Conservation (phyloP, 228 moss, liverwort and hornwort genomes). For the Sphagnum fallax region DNA sequence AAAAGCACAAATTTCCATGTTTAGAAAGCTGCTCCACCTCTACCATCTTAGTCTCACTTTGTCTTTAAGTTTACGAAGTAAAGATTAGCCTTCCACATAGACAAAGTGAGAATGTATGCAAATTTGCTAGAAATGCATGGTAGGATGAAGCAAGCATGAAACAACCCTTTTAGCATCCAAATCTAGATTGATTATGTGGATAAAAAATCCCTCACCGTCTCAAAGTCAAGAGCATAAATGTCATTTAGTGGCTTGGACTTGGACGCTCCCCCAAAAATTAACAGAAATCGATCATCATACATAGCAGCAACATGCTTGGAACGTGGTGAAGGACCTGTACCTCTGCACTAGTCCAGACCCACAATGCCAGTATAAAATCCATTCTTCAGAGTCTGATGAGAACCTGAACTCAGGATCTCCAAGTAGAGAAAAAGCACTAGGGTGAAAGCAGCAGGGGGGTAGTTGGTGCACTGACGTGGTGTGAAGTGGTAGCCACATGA, state of each 20-base stretch:
- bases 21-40: too few relatives aligned
- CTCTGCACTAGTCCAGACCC: slow-evolving; percentile 33
- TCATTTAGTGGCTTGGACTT: slow-evolving; percentile 75
- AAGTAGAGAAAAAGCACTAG: too few relatives aligned
- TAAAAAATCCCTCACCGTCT: slow-evolving; percentile 41
- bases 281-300: slow-evolving; percentile 89
- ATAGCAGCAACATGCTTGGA: slow-evolving; percentile 81
- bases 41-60: too few relatives aligned
- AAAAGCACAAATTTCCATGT: not conserved
- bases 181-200: not conserved
- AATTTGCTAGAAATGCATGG: not conserved
- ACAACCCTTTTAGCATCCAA: not conserved
- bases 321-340: slow-evolving; percentile 76
- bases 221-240: slow-evolving; percentile 81
- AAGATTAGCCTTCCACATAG: too few relatives aligned
- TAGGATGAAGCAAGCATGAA: not conserved
- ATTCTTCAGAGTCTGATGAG: too few relatives aligned
- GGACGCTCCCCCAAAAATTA: slow-evolving; percentile 91
- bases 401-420: too few relatives aligned
- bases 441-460: too few relatives aligned
- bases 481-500: slow-evolving; percentile 94
- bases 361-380: not conserved
- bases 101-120: too few relatives aligned
- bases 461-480: slow-evolving; percentile 54
- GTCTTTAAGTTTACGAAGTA: too few relatives aligned